These are phyloP conservation scores for Diaporthe capsici DNA, from an alignment of 2,329 filamentous ascomycete genomes.

Conservation along the genomic window DNA sequence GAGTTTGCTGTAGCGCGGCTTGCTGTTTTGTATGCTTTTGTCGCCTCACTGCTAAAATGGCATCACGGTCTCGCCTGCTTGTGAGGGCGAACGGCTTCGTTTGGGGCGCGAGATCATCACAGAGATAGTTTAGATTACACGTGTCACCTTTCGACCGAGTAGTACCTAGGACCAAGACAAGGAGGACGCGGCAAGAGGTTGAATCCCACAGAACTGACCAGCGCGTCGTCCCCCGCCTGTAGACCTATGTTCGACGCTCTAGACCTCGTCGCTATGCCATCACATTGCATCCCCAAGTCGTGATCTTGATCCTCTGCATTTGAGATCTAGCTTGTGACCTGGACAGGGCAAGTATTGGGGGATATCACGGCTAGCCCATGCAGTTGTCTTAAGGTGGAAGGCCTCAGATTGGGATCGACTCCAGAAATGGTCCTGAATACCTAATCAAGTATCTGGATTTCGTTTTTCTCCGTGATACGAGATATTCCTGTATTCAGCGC, in stretches of 20 bases:
- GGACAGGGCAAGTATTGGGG: background rate
- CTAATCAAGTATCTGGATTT: no score
- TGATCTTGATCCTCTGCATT: background rate
- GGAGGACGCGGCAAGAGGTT: background rate
- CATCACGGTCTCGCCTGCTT: background rate
- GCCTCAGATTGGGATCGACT: background rate
- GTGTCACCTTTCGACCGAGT: background rate
- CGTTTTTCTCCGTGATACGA: background rate
- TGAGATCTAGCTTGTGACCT: background rate
- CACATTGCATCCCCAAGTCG: background rate
- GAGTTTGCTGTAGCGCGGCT: background rate
- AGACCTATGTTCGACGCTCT: background rate
- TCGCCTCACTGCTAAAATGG: background rate
- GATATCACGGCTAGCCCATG: background rate
- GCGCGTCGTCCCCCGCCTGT: background rate
- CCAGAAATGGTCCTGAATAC: no score
- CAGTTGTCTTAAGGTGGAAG: background rate
- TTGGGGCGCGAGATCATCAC: background rate
- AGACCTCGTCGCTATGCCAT: background rate
- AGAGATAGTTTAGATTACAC: background rate
- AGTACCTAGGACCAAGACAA: background rate
- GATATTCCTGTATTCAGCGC: background rate
- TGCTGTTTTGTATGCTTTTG: background rate
- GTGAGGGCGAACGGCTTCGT: background rate
- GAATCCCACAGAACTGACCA: background rate